These are phyloP conservation scores for Alternaria arbusti DNA, from an alignment of 2,329 filamentous ascomycete genomes.

Conservation along the genomic window DNA sequence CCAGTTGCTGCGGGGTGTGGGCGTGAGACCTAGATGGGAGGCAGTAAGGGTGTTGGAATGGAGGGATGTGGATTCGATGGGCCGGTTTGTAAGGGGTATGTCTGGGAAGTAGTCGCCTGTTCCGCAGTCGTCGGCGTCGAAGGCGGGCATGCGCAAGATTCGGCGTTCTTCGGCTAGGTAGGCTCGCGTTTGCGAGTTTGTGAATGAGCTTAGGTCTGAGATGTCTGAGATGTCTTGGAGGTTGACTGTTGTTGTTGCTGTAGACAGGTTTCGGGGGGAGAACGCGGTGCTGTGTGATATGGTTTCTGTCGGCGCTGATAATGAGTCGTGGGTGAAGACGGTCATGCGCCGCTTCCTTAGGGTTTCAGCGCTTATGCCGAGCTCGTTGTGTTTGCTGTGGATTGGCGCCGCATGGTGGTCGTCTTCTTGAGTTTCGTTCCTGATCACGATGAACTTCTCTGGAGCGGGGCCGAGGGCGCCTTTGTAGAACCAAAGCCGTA, in stretches of 20 bases:
- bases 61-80: conserved; percentile 1
- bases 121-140: conserved; percentile 41
- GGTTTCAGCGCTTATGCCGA: not conserved
- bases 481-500: conserved; percentile 35
- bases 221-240: conserved; percentile 10
- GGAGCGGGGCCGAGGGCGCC: conserved; percentile 27
- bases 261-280: not conserved
- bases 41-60: not conserved
- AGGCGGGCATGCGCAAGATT: conserved; percentile 32
- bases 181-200: conserved; percentile 12
- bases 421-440: not conserved
- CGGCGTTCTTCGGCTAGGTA: conserved; percentile 29
- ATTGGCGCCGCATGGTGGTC: not conserved
- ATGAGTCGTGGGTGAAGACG: not conserved
- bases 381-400: not conserved
- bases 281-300: not conserved
- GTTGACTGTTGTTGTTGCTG: conserved; percentile 5
- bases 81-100: conserved; percentile 19
- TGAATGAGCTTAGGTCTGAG: conserved; percentile 1
- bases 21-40: conserved; percentile 51
- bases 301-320: not conserved
- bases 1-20: conserved; percentile 56
- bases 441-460: conserved; percentile 26
- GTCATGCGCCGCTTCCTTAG: not conserved
- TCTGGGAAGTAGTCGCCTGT: conserved; percentile 36